phyloP scores from a whole-genome alignment of 1,139 yeast species.

The Blastobotrys serpentis region DNA sequence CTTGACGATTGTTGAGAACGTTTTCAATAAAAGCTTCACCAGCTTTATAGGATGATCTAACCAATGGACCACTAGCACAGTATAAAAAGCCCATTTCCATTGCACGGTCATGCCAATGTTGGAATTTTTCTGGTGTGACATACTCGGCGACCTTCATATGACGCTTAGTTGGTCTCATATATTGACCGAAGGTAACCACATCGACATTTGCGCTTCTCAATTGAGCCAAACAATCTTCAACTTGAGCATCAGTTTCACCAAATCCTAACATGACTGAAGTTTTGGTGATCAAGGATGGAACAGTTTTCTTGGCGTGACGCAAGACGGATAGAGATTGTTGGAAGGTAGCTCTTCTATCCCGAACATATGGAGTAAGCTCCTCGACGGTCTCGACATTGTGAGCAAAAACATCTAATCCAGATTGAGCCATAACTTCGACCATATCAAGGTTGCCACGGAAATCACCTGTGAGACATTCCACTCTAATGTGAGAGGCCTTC shows the following conservation, averaged over 20 bases:
- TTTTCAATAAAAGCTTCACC: constrained; percentile 98
- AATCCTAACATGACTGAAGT: constrained; percentile 96
- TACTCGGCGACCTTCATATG: constrained; percentile 98
- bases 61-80: constrained; percentile 97
- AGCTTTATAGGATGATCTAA: constrained; percentile 94
- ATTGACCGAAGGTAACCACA: constrained; percentile 97
- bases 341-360: constrained; percentile 96
- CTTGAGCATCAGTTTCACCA: constrained; percentile 92
- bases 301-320: constrained; percentile 72
- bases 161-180: constrained; percentile 98
- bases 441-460: constrained; percentile 84
- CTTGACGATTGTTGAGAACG: constrained; percentile 71
- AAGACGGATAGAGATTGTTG: constrained; percentile 81
- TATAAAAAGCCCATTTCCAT: constrained; percentile 89
- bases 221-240: constrained; percentile 70
- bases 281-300: constrained; percentile 78
- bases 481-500: constrained; percentile 87
- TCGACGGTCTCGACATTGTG: constrained; percentile 97
- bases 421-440: constrained; percentile 75
- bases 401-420: constrained; percentile 95
- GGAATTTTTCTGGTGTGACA: constrained; percentile 91
- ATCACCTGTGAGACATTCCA: constrained; percentile 94
- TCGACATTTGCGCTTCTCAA: constrained; percentile 78
- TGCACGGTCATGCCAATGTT: constrained; percentile 87
- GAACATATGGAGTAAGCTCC: constrained; percentile 86